A percentile compares a stretch with the other conserved stretches of the same genome.
Conservation (phyloP, 805 yeast genomes). For the Wickerhamomyces chaumierensis region DNA sequence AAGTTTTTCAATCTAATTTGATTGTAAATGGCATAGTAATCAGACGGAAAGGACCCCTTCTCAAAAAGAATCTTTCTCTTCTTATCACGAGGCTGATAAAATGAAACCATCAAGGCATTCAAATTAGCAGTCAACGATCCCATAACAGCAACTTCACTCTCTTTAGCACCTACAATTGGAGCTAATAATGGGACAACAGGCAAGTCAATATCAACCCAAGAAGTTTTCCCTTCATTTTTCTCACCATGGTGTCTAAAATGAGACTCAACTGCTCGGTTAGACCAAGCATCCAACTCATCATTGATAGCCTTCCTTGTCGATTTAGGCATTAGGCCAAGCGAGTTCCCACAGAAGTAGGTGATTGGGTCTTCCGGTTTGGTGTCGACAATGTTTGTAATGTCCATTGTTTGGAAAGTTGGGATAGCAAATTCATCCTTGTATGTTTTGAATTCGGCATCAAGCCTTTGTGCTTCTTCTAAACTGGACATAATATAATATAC, state of each 20-base stretch:
- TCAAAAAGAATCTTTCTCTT: slow-evolving; percentile 72
- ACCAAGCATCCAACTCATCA: slow-evolving; percentile 77
- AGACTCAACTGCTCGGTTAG: slow-evolving; percentile 67
- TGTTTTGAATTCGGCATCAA: slow-evolving; percentile 18
- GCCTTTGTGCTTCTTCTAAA: slow-evolving; percentile 3
- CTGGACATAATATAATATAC: too few relatives aligned
- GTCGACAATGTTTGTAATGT: slow-evolving; percentile 15
- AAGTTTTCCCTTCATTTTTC: slow-evolving; percentile 32
- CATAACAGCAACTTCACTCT: slow-evolving; percentile 78
- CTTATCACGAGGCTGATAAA: slow-evolving; percentile 53
- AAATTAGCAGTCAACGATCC: slow-evolving; percentile 77
- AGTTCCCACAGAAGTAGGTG: slow-evolving; percentile 80
- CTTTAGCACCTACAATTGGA: slow-evolving; percentile 63
- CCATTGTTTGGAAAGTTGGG: slow-evolving; percentile 60
- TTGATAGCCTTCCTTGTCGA: slow-evolving; percentile 43
- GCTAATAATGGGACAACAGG: slow-evolving; percentile 63
- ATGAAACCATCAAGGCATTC: slow-evolving; percentile 61
- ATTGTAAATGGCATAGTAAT: slow-evolving; percentile 74
- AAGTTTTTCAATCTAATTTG: slow-evolving; percentile 53
- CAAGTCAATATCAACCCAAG: slow-evolving; percentile 81
- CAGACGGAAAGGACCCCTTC: slow-evolving; percentile 85
- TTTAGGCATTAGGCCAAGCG: slow-evolving; percentile 84
- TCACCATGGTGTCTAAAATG: slow-evolving; percentile 61
- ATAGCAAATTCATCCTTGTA: slow-evolving; percentile 39
- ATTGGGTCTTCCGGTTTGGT: slow-evolving; percentile 16